Conservation (phyloP, 176 grass and related monocot species). For the Metroxylon sagu region DNA sequence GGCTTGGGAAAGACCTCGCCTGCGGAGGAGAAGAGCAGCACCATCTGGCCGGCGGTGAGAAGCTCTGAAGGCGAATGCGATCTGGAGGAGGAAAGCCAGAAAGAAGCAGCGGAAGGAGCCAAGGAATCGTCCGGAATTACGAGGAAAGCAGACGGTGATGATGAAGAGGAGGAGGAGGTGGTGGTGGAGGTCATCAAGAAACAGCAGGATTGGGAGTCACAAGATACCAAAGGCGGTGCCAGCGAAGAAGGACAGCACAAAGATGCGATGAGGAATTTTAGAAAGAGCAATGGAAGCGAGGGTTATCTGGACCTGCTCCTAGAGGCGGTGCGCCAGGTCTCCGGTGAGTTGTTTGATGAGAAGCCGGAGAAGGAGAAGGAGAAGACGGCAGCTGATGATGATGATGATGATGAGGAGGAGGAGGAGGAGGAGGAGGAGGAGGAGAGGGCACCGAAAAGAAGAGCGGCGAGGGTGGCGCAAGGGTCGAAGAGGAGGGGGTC, state of each 20-base stretch:
- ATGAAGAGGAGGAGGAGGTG: constrained; percentile 3
- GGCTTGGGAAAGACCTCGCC: too few relatives aligned
- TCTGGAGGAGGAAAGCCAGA: neutral
- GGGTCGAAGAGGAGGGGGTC: constrained; percentile 6
- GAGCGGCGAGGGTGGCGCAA: too few relatives aligned
- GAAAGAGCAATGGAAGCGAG: neutral
- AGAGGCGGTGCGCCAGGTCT: constrained; percentile 19
- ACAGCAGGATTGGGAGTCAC: neutral
- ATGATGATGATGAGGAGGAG: too few relatives aligned
- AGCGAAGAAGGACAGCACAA: neutral
- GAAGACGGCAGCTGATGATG: neutral
- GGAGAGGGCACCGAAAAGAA: neutral
- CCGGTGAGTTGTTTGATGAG: constrained; percentile 13
- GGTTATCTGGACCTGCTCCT: constrained; percentile 11
- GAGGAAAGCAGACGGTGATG: constrained; percentile 2
- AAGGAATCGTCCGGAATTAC: neutral
- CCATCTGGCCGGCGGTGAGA: neutral
- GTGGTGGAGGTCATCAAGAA: constrained; percentile 11
- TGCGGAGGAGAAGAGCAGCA: neutral
- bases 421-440: neutral
- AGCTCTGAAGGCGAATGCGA: constrained; percentile 23
- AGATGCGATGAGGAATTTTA: neutral
- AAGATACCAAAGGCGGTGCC: neutral
- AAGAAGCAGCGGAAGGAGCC: neutral
- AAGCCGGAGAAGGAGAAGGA: neutral